Conservation (phyloP, 2,329 filamentous ascomycete species). For the Scolecobasidium constrictum region DNA sequence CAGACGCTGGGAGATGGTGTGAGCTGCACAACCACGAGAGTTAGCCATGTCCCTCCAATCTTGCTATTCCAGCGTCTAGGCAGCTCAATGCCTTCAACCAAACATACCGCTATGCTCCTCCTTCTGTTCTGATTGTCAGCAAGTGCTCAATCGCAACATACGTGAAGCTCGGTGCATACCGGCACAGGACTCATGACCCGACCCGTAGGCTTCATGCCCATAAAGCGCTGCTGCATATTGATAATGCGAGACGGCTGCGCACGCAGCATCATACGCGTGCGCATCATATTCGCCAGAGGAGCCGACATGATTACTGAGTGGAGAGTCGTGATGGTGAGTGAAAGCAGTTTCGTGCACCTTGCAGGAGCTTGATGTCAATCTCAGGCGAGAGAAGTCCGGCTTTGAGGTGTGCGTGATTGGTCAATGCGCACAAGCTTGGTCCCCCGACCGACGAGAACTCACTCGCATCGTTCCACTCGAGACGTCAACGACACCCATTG, state of each 20-base stretch:
- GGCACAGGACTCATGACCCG: conserved; percentile 50
- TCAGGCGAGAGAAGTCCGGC: too few species aligned
- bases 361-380: too few species aligned
- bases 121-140: too few species aligned
- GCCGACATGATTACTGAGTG: background rate
- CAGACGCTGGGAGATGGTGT: conserved; percentile 93
- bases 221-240: conserved; percentile 8
- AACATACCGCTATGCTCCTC: conserved; percentile 53
- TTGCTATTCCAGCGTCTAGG: too few species aligned
- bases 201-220: conserved; percentile 33
- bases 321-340: background rate
- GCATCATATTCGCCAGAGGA: background rate
- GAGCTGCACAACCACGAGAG: conserved; percentile 61
- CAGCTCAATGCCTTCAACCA: too few species aligned
- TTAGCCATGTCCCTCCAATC: too few species aligned
- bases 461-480: background rate
- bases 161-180: conserved; percentile 48
- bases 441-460: background rate
- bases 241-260: conserved; percentile 3
- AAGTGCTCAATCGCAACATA: too few species aligned
- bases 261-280: background rate
- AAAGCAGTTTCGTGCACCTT: too few species aligned
- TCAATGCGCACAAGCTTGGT: background rate
- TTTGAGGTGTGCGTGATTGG: background rate
- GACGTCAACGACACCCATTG: too few species aligned